Base-by-base conservation (phyloP, 257 asterid genomes). In the Echites panduratus region DNA sequence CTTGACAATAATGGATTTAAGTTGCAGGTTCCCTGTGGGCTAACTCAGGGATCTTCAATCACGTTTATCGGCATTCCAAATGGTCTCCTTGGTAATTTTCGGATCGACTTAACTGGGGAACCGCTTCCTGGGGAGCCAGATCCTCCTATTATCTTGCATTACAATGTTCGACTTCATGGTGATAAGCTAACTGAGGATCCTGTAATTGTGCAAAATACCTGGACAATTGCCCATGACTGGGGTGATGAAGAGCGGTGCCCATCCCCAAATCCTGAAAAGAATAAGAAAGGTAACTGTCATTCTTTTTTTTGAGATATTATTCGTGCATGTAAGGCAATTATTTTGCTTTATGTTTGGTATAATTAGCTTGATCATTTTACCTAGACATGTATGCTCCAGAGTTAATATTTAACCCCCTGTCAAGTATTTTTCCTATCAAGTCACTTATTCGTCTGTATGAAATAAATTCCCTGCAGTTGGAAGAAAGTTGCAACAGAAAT, bases 171-270 rank as follows among this genome's bases (percentile, higher is more conserved):
- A 79, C 89, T 92, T 68, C 96, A 86, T 61, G 97, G 97, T 41
- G 99, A 92, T 85, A 87, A 90, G 81, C 59, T 90, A 85, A 90
- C 97, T 24, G 97, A 92, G 82, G 90, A 95, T 72, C 96, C 98
- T 56, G 98, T 95, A 63, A 92, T 95, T 67, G 98, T 92, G 68
- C 99, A 95, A 82, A 95, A 95, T 83, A 89, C 97, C 27, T 95
- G 98, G 99, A 89, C 96, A n/a, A 77, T 86, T 82, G 92, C 90
- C 73, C 96, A 79, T 81, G 98, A 90, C 82, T 95, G 99, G 99
- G 99, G 97, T 63, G 91, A 87, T 44, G 99, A 95, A 86, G 96
- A 92, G 76, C 96, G 98, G 2, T 95, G 99, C 76, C 98, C 99
- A 7, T 77, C 87, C 73, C 84, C 92, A 22, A 80, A 82, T 7